These are phyloP conservation scores for Ogataea trehaloabstinens DNA, from an alignment of 805 yeast species.

Conservation along the genomic window DNA sequence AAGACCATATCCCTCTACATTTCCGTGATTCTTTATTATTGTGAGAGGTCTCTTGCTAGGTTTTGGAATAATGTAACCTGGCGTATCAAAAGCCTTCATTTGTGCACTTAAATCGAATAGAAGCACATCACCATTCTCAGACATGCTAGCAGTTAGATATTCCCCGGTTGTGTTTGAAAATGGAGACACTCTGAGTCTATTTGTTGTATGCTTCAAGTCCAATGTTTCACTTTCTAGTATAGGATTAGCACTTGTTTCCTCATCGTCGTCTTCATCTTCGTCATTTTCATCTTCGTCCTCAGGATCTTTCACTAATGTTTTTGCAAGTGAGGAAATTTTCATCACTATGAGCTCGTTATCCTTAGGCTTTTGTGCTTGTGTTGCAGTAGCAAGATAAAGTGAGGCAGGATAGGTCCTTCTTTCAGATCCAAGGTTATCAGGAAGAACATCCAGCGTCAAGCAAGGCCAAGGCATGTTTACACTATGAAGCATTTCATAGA, in stretches of 20 bases:
- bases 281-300: conserved; percentile 74
- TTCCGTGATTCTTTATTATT: conserved; percentile 81
- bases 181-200: conserved; percentile 83
- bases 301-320: conserved; percentile 84
- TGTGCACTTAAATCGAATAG: conserved; percentile 82
- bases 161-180: conserved; percentile 72
- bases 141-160: conserved; percentile 81
- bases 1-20: conserved; percentile 95
- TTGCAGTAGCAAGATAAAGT: conserved; percentile 82
- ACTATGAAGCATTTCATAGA: conserved; percentile 94
- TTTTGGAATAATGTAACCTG: conserved; percentile 82
- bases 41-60: conserved; percentile 74
- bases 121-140: conserved; percentile 86
- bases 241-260: conserved; percentile 64
- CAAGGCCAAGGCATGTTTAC: conserved; percentile 97
- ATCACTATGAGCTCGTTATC: conserved; percentile 87
- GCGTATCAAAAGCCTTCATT: conserved; percentile 77
- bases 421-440: conserved; percentile 83
- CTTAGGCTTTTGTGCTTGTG: conserved; percentile 84
- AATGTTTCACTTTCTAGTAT: conserved; percentile 82
- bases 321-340: conserved; percentile 76
- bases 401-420: conserved; percentile 90
- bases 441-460: conserved; percentile 82
- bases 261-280: conserved; percentile 68
- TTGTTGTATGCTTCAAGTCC: conserved; percentile 79